These are phyloP conservation scores for Hygrophorus pudorinus DNA, from an alignment of 768 basidiomycete genomes.

Conservation along the genomic window DNA sequence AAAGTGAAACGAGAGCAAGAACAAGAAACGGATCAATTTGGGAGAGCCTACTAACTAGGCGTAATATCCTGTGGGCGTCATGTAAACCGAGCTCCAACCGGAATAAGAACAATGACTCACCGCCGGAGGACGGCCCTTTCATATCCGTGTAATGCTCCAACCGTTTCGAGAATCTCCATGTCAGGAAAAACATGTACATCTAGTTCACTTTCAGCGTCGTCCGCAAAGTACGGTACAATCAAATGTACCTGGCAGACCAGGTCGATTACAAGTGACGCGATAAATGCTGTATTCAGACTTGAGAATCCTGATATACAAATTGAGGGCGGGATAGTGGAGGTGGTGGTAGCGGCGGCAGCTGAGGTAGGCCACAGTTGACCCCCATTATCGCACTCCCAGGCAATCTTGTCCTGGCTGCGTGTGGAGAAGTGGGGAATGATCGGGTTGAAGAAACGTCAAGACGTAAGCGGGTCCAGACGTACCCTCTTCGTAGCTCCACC, in stretches of 20 bases:
- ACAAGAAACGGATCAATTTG: not conserved
- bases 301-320: slow-evolving; percentile 55
- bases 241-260: slow-evolving; percentile 53
- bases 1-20: too few relatives aligned
- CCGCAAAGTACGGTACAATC: slow-evolving; percentile 16
- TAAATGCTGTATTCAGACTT: slow-evolving; percentile 55
- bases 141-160: slow-evolving; percentile 56
- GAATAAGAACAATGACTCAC: slow-evolving; percentile 28
- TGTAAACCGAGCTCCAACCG: slow-evolving; percentile 1
- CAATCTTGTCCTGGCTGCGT: slow-evolving; percentile 52
- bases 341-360: slow-evolving; percentile 27
- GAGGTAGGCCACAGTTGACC: slow-evolving; percentile 50
- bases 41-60: not conserved
- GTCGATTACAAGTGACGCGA: slow-evolving; percentile 52
- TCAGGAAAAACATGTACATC: slow-evolving; percentile 71
- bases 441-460: slow-evolving; percentile 1
- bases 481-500: slow-evolving; percentile 63
- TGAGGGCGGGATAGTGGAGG: slow-evolving; percentile 36
- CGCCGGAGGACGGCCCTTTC: slow-evolving; percentile 54
- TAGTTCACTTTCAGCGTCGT: slow-evolving; percentile 17
- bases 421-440: slow-evolving; percentile 5
- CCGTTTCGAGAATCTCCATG: slow-evolving; percentile 64
- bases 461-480: slow-evolving; percentile 18
- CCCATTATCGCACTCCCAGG: slow-evolving; percentile 67
- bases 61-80: slow-evolving; percentile 33